phyloP scores from a whole-genome alignment of 2,329 filamentous ascomycete genomes.

The Ophiostoma populinum region DNA sequence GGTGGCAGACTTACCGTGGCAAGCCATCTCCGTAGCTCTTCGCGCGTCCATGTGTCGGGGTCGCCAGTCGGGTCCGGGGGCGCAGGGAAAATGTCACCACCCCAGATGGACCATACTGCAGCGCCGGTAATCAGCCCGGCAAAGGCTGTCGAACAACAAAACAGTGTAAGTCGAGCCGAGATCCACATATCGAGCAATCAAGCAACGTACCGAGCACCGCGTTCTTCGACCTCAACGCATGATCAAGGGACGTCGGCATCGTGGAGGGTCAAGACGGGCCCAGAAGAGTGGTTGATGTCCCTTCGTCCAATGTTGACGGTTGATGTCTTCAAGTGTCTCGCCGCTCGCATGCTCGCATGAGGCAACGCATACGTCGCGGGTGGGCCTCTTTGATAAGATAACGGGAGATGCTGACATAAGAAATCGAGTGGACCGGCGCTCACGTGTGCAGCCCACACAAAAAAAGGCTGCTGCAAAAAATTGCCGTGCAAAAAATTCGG shows the following conservation, averaged over 20 bases:
- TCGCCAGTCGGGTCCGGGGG: slow-evolving; percentile 62
- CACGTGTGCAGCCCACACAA: slow-evolving; percentile 12
- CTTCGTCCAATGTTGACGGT: neutral
- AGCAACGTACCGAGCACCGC: slow-evolving; percentile 43
- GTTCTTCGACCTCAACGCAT: slow-evolving; percentile 55
- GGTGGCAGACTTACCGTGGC: slow-evolving; percentile 42
- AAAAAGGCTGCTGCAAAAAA: no score
- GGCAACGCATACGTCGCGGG: no score
- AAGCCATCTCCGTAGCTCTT: slow-evolving; percentile 70
- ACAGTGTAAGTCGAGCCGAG: neutral
- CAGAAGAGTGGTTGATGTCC: neutral
- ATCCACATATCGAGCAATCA: neutral
- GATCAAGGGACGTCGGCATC: slow-evolving; percentile 56
- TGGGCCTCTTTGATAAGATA: no score
- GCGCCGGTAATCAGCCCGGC: slow-evolving; percentile 66
- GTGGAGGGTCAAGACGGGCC: no score
- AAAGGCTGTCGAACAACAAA: slow-evolving; percentile 39
- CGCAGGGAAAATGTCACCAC: slow-evolving; percentile 64
- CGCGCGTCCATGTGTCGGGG: slow-evolving; percentile 53
- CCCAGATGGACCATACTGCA: slow-evolving; percentile 73
- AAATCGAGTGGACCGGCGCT: neutral
- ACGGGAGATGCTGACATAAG: no score
- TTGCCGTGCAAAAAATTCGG: slow-evolving; percentile 2
- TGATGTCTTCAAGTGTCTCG: no score
- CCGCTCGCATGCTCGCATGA: no score